These are phyloP conservation scores for Penicillium simplicissimum DNA, from an alignment of 495 filamentous ascomycete species.

Conservation along the genomic window DNA sequence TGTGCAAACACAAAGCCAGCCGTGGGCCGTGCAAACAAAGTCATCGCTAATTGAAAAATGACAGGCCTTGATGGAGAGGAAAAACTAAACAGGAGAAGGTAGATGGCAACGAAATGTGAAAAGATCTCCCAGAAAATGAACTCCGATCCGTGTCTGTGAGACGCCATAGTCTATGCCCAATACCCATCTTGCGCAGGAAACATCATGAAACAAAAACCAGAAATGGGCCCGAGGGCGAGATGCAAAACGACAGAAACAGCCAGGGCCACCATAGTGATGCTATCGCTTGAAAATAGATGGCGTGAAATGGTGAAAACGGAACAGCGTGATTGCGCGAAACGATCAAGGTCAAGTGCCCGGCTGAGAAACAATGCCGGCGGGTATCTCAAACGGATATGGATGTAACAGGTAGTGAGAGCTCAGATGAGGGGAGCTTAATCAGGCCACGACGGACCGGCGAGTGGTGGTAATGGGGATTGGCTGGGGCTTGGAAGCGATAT, in stretches of 20 bases:
- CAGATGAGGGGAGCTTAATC: conserved; percentile 3
- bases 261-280: conserved; percentile 4
- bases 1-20: background rate
- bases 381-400: conserved; percentile 27
- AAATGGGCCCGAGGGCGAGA: conserved; percentile 9
- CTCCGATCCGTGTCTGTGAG: conserved; percentile 37
- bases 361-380: conserved; percentile 20
- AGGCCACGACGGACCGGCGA: conserved; percentile 44
- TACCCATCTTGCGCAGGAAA: conserved; percentile 20
- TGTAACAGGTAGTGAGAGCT: background rate
- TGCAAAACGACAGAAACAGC: conserved; percentile 7
- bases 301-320: conserved; percentile 3
- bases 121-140: conserved; percentile 23
- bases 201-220: conserved; percentile 14
- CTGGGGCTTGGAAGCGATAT: conserved; percentile 42
- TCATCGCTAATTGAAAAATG: conserved; percentile 11
- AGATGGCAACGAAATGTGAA: conserved; percentile 3
- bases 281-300: conserved; percentile 1
- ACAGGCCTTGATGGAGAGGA: conserved; percentile 1
- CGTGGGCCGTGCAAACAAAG: background rate
- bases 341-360: conserved; percentile 19
- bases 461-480: conserved; percentile 46
- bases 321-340: conserved; percentile 2
- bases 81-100: conserved; percentile 22
- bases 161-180: conserved; percentile 46